phyloP scores from a whole-genome alignment of 2,329 filamentous ascomycete genomes.

The Ceratocystis variospora region DNA sequence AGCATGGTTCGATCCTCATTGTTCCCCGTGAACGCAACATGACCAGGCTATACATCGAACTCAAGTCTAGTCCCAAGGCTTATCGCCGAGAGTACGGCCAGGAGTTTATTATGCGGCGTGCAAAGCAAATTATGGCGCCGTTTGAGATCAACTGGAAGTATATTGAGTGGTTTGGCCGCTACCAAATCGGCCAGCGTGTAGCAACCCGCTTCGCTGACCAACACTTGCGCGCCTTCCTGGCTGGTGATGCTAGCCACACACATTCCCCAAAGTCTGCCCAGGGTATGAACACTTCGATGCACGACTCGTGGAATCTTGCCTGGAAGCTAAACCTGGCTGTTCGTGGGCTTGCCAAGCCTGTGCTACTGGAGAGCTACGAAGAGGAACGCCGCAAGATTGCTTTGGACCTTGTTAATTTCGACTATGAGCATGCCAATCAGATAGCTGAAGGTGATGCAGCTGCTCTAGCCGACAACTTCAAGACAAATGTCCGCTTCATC shows the following conservation, averaged over 20 bases:
- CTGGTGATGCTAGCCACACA: constrained; percentile 57
- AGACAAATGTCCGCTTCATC: constrained; percentile 58
- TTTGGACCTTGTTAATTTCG: constrained; percentile 45
- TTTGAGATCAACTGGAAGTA: constrained; percentile 45
- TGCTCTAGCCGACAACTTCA: constrained; percentile 54
- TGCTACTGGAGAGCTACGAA: constrained; percentile 47
- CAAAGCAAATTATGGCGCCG: constrained; percentile 45
- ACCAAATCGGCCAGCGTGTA: constrained; percentile 56
- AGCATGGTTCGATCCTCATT: constrained; percentile 56
- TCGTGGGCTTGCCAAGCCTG: constrained; percentile 40
- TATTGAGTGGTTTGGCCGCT: constrained; percentile 58
- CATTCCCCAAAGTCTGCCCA: constrained; percentile 61
- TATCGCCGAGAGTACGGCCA: constrained; percentile 36
- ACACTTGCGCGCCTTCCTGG: constrained; percentile 49
- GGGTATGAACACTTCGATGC: constrained; percentile 49
- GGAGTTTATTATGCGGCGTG: constrained; percentile 57
- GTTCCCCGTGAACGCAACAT: constrained; percentile 60
- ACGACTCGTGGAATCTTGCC: constrained; percentile 47
- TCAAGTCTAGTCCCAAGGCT: constrained; percentile 34
- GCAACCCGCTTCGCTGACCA: constrained; percentile 55
- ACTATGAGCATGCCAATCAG: constrained; percentile 43
- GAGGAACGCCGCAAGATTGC: constrained; percentile 49
- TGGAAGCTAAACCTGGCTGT: constrained; percentile 41
- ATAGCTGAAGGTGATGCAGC: constrained; percentile 48
- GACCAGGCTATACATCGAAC: constrained; percentile 48